phyloP scores from a whole-genome alignment of 441 rosid species.

The Pelargonium citronellum region DNA sequence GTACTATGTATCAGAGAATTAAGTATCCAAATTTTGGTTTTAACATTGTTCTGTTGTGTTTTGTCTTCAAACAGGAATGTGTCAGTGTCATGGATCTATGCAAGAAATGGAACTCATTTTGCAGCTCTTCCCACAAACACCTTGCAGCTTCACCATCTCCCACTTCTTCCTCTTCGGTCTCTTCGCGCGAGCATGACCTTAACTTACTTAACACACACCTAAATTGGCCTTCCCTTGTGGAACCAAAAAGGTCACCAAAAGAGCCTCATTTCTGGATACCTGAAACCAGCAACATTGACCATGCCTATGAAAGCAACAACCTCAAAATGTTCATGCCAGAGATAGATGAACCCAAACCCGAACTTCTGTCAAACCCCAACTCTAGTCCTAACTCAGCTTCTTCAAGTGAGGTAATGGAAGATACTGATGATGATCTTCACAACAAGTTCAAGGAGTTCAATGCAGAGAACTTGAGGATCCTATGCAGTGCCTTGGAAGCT shows the following conservation, averaged over 20 bases:
- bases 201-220: constrained; percentile 20
- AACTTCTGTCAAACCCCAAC: constrained; percentile 61
- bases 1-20: no score
- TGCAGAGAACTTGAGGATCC: constrained; percentile 38
- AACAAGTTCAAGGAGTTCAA: constrained; percentile 40
- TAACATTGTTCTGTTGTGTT: background rate
- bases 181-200: constrained; percentile 30
- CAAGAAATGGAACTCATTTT: constrained; percentile 28
- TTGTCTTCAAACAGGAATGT: constrained; percentile 23
- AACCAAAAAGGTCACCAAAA: constrained; percentile 27
- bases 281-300: constrained; percentile 18
- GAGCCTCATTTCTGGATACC: constrained; percentile 39
- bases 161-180: constrained; percentile 31
- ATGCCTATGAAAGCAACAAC: constrained; percentile 20
- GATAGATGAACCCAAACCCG: constrained; percentile 36
- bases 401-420: constrained; percentile 56
- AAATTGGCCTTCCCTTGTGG: constrained; percentile 41
- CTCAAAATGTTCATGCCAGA: constrained; percentile 17
- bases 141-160: constrained; percentile 42
- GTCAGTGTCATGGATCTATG: constrained; percentile 26
- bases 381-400: constrained; percentile 81
- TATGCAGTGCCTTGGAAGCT: constrained; percentile 43
- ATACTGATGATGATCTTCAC: constrained; percentile 16
- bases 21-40: background rate
- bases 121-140: constrained; percentile 24